Evolutionary conservation across 129 eudicot species (phyloP).

Genomic region (Silybum marianum): DNA sequence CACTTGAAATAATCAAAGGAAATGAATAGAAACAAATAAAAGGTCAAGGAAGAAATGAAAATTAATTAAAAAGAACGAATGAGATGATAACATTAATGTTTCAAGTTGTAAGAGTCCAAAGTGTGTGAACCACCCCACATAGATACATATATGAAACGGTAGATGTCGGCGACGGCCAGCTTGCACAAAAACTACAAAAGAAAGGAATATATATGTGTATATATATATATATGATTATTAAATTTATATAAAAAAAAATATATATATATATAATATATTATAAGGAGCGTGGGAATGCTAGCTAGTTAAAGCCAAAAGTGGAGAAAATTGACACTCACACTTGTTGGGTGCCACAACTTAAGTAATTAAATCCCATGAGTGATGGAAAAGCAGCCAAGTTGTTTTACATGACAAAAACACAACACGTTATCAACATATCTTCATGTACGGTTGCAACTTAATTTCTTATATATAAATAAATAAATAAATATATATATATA

Average conservation of each 20-base stretch:
- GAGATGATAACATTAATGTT: conserved; percentile 2
- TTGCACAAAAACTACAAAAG: background rate
- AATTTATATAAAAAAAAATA: no score
- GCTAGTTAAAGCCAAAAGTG: background rate
- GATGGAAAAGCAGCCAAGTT: background rate
- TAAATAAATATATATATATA: no score
- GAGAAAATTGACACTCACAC: background rate
- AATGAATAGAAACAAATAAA: background rate
- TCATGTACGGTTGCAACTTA: background rate
- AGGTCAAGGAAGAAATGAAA: background rate
- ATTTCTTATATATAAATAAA: no score
- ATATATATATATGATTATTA: no score
- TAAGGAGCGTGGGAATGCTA: background rate
- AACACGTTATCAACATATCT: background rate
- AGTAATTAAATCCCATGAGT: background rate
- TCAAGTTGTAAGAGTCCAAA: conserved; percentile 17
- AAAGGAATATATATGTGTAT: background rate
- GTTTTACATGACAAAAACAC: background rate
- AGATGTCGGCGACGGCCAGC: conserved; percentile 30
- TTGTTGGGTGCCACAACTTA: background rate
- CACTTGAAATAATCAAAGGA: conserved; percentile 27
- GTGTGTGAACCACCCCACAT: background rate
- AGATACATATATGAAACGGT: background rate
- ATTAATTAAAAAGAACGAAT: background rate
- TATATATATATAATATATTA: no score